Evolutionary conservation across 306 rosid species (phyloP), one percentile per base, ranked within the genome.

Genomic region (Purshia tridentata): DNA sequence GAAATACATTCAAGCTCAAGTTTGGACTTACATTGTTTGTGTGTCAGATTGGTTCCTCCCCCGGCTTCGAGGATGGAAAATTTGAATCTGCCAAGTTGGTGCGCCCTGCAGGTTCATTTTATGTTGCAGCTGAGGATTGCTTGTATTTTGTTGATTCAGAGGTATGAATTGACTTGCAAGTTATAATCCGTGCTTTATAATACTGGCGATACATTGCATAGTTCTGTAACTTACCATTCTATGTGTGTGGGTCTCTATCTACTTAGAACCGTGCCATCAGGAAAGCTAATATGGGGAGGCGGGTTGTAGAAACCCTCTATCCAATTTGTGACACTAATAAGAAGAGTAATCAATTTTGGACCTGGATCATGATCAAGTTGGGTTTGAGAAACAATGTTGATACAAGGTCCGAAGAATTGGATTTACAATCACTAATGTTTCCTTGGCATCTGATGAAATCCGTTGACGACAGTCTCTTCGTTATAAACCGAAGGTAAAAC

Each of bases 51-150:
- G 97, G 98, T 72, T 91, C 90, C 48, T 88, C 88, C 74, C 95
- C 98, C 37, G 98, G 98, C 72, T 89, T 91, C 58, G 98, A 91
- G 88, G 98, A 94, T 78, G 98, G 97, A 70, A 88, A 81, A 46
- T 94, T 94, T 78, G 94, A 78, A 77, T 88, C 87, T 72, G 90
- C 92, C 77, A 94, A 89, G 81, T 78, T 91, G 84, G 84, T 89
- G 77, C 86, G 91, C 40, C 98, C 98, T 35, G 92, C 97, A 48
- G 91, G 95, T 76, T 91, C 95, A 42, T 82, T 79, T 82, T 94
- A 94, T 80, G 67, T 82, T 82, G 86, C 83, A 51, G 50, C 56
- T 39, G 90, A 91, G 67, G 84, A 91, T 80, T 94, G 86, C 88
- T 82, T 94, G 69, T 94, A 91, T 83, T 79, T 94, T 75, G 88